Conservation (phyloP, 352 stramenopile genomes). For the Sclerospora graminicola region DNA sequence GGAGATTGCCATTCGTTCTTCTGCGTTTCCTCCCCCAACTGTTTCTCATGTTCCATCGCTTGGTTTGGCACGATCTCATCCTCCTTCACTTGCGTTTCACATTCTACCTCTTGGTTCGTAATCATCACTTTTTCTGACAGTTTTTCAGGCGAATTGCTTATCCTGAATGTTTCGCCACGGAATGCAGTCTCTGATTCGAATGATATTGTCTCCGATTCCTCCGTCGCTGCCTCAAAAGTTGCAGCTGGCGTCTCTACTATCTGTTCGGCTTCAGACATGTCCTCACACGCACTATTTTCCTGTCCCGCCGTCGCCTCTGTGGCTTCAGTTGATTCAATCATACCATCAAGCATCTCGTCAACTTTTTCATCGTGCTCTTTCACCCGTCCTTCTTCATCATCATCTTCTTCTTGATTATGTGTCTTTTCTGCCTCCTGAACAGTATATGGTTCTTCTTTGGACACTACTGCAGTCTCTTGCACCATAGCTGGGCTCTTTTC, state of each 20-base stretch:
- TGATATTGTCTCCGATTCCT: slow-evolving; percentile 2
- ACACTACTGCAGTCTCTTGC: slow-evolving; percentile 1
- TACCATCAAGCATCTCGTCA: neutral
- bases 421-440: neutral
- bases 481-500: neutral
- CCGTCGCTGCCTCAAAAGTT: neutral
- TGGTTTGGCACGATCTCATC: neutral
- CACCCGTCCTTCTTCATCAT: neutral
- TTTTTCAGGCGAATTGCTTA: neutral
- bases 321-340: neutral
- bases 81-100: neutral
- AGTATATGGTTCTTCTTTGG: neutral
- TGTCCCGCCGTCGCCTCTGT: neutral
- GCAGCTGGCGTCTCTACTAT: neutral
- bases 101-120: neutral
- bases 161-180: neutral
- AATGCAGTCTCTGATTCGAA: slow-evolving; percentile 2
- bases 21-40: slow-evolving; percentile 1
- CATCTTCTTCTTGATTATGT: neutral
- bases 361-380: neutral
- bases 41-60: neutral
- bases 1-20: neutral
- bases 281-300: neutral
- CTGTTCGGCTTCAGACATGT: neutral
- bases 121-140: neutral